Evolutionary conservation across 2,329 filamentous ascomycete genomes (phyloP).

Genomic region (Myriosclerotinia scirpicola): DNA sequence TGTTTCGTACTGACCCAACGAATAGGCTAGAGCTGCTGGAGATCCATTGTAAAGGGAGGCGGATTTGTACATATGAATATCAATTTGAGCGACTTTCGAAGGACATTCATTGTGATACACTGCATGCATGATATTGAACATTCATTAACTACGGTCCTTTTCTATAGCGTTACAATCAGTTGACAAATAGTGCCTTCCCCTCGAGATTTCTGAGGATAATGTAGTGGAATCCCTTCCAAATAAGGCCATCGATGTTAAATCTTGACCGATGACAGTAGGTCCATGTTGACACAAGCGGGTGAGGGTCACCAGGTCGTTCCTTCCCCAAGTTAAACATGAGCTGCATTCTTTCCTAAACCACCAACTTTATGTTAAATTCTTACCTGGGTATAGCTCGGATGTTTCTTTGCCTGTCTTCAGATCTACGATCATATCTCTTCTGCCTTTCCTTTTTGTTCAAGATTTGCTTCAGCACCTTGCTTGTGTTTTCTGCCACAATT

Average conservation of each 20-base stretch:
- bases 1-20: slow-evolving; percentile 2
- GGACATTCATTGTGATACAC: slow-evolving; percentile 1
- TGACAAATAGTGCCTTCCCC: background rate
- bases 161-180: background rate
- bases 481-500: slow-evolving; percentile 17
- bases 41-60: slow-evolving; percentile 45
- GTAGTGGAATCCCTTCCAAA: background rate
- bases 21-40: slow-evolving; percentile 54
- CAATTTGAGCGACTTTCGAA: slow-evolving; percentile 20
- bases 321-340: background rate
- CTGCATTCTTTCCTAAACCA: background rate
- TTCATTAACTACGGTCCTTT: background rate
- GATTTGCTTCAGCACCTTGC: slow-evolving; percentile 23
- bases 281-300: background rate
- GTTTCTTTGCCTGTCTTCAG: background rate
- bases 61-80: slow-evolving; percentile 40
- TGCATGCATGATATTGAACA: background rate
- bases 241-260: background rate
- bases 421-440: slow-evolving; percentile 8
- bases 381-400: slow-evolving; percentile 9
- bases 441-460: slow-evolving; percentile 14
- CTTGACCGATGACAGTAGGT: background rate
- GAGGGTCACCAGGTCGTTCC: slow-evolving; percentile 1
- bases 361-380: background rate
- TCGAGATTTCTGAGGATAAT: background rate